Base-by-base conservation (phyloP, 148 eudicot species). In the Arctostaphylos glauca region DNA sequence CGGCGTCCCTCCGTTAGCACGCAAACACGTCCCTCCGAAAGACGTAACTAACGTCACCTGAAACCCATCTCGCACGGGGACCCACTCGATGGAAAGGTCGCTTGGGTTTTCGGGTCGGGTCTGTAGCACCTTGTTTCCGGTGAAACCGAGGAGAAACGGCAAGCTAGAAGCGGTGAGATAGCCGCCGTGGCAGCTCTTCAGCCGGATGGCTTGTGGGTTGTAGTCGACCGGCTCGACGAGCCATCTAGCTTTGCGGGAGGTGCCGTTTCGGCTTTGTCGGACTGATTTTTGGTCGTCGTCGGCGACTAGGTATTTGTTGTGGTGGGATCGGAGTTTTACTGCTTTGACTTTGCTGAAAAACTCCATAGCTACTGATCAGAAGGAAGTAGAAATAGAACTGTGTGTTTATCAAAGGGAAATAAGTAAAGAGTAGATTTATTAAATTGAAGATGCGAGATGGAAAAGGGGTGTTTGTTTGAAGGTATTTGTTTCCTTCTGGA, bases 1-100 rank as follows among this genome's bases (percentile, higher is more conserved):
- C 48, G 90, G 92, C 50, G 90, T 86, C 64, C 95, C 98, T 44
- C 98, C 98, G 84, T 92, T 95, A 0, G 87, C 98, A 68, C 95
- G 68, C 48, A 95, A 77, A 73, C 84, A 92, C 18, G 86, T 90
- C 7, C 96, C 97, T 0, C 85, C 92, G 6, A 62, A 84, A 9
- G 80, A 4, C 49, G 78, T 82, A 74, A 84, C 85, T 3, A 95
- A 81, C 87, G 88, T 90, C 44, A 92, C 83, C 84, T 84, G 90
- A 52, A 91, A 88, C 70, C 98, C 98, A 12, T 95, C 94, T 49
- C 88, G 74, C 1, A 92, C 87, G 0, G 98, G 96, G 72, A 87
- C 89, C 98, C 98, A 95, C 74, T 90, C 94, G 14, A 88, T 83
- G 2, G 80, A 16, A 9, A 75, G 44, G 54, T 90, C 90, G 23